These are phyloP conservation scores for Nannochloropsis salina DNA, from an alignment of 108 stramenopile species.

Conservation along the genomic window DNA sequence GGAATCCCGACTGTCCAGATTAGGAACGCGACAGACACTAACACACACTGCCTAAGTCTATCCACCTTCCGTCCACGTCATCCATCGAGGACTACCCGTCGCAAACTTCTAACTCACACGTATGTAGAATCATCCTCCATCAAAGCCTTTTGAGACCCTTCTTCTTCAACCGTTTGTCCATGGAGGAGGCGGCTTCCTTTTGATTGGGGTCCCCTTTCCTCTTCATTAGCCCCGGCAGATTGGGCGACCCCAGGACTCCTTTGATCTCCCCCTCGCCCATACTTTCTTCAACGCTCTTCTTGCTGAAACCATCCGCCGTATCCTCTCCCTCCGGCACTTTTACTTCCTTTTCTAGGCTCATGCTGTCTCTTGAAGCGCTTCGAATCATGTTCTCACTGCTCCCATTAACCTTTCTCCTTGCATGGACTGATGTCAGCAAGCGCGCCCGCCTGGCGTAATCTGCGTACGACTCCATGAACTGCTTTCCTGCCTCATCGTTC, in stretches of 20 bases:
- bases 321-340: not conserved
- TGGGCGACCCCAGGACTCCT: not conserved
- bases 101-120: too few relatives aligned
- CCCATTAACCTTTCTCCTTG: constrained; percentile 43
- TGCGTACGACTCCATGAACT: constrained; percentile 97
- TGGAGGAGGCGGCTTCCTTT: not conserved
- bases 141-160: constrained; percentile 26
- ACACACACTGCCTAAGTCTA: too few relatives aligned
- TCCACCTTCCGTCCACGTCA: too few relatives aligned
- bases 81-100: too few relatives aligned
- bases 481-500: constrained; percentile 98
- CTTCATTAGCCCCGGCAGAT: not conserved
- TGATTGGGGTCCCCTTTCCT: not conserved
- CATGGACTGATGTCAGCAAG: constrained; percentile 90
- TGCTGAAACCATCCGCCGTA: not conserved
- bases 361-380: not conserved
- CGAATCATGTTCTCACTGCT: not conserved
- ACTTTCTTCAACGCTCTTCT: not conserved
- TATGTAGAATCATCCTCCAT: not conserved
- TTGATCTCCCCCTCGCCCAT: not conserved
- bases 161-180: constrained; percentile 21
- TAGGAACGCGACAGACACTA: too few relatives aligned
- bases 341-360: not conserved
- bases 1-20: too few relatives aligned
- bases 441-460: constrained; percentile 86